Percentiles rank a stretch among this genome's conserved stretches.
phyloP scores from a whole-genome alignment of 208 protist species.

The Trypanosoma rangeli region DNA sequence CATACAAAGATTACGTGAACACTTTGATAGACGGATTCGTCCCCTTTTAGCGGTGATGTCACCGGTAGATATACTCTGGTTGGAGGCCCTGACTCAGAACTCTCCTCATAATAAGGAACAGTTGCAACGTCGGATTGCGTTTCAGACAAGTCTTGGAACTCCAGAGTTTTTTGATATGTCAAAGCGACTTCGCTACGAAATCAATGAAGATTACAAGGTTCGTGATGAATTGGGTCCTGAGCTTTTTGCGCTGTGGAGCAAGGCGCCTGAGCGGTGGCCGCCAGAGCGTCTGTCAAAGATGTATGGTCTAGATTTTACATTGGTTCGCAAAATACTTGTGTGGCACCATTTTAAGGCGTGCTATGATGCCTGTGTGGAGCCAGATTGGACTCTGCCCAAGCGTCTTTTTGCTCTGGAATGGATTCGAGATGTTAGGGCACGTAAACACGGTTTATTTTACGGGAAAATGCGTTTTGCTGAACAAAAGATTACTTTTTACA shows the following conservation, averaged over 20 bases:
- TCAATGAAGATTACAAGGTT: conserved; percentile 95
- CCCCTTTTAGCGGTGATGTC: conserved; percentile 92
- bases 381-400: conserved; percentile 92
- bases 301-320: conserved; percentile 93
- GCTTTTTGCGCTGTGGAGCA: conserved; percentile 92
- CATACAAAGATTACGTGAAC: conserved; percentile 88
- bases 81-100: conserved; percentile 92
- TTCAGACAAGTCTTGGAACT: conserved; percentile 91
- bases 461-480: conserved; percentile 93
- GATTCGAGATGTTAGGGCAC: conserved; percentile 89
- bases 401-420: conserved; percentile 92
- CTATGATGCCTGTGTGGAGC: conserved; percentile 93
- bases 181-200: conserved; percentile 88
- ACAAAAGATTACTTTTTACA: conserved; percentile 94
- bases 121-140: conserved; percentile 85
- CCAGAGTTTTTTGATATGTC: conserved; percentile 95
- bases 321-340: conserved; percentile 91
- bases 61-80: conserved; percentile 89
- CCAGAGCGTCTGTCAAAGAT: conserved; percentile 93
- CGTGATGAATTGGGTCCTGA: conserved; percentile 93
- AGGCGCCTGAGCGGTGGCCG: conserved; percentile 92
- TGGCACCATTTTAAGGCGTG: conserved; percentile 95
- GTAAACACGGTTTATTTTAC: conserved; percentile 91
- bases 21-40: conserved; percentile 92
- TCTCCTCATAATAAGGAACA: conserved; percentile 84